Conservation (phyloP, 352 stramenopile genomes). For the Pythium sukuiense region DNA sequence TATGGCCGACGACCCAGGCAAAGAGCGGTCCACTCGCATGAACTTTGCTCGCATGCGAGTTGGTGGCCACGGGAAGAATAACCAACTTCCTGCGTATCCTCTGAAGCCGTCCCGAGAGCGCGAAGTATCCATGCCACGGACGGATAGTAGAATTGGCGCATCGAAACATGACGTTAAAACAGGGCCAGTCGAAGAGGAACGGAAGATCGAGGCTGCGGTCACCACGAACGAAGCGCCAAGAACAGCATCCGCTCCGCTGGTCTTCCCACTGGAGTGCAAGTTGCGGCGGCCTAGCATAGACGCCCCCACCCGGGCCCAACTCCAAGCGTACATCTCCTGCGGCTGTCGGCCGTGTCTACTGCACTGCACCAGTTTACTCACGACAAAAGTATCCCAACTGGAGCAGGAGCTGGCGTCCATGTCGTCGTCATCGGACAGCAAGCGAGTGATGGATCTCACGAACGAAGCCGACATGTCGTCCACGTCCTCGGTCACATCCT, state of each 20-base stretch:
- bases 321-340: constrained; percentile 20
- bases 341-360: constrained; percentile 24
- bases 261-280: background rate
- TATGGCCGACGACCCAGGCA: background rate
- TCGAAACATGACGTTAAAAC: background rate
- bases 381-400: constrained; percentile 1
- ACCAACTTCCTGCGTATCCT: background rate
- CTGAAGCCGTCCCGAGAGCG: background rate
- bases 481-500: background rate
- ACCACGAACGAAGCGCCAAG: background rate
- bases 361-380: constrained; percentile 24
- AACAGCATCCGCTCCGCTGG: background rate
- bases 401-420: constrained; percentile 5
- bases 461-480: background rate
- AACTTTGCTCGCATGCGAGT: background rate
- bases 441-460: constrained; percentile 2
- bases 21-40: constrained; percentile 10
- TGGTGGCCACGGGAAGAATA: background rate
- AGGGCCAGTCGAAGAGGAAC: background rate
- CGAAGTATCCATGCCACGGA: background rate
- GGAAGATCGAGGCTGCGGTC: background rate
- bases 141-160: background rate
- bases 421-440: background rate
- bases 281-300: background rate
- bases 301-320: background rate